Base-by-base conservation (phyloP, 2,329 filamentous ascomycete genomes). In the Scolecobasidium constrictum region DNA sequence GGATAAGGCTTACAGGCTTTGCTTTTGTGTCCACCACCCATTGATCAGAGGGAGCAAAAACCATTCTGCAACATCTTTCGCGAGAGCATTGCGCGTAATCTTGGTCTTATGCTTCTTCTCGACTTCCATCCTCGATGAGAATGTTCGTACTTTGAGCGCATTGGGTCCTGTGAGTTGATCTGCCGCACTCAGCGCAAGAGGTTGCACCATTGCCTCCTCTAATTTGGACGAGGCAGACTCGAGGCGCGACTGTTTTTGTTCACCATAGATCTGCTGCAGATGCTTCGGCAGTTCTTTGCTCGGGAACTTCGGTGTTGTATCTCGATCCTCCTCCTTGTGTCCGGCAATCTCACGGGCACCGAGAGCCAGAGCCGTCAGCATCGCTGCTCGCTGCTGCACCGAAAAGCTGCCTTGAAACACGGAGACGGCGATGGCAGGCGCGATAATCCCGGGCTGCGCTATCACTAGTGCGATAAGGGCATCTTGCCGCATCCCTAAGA, bases 331-430 rank as follows among this genome's bases (percentile, higher is more conserved):
- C 15, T 72, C 66, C 39, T 69, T 62, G 49, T 84, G 77, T 0
- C 92, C 88, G 2, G 86, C 86, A 7, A 98, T 63, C 60, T 96
- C 88, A 46, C 90, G 76, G 2, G 85, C 85, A 21, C 83, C 77
- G 0, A 98, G 66, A 0, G 88, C 90, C 3, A 98, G 66, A 0
- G 85, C 80, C 16, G 86, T 81, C 41, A 98, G 78, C 28, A 96
- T 72, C 0, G 83, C 77, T 5, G 83, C 84, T 31, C 92, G 75
- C 58, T 96, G 90, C 0, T 81, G 76, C 28, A 96, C 67, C 0
- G 88, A 94, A 60, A 92, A 88, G 56, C 98, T 92, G 13, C 88
- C 88, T 34, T 86, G 81, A 57, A 95, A 96, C 57, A 92, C 93
- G 0, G 83, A 82, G 44, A 80, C 78, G 3, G 83, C 78, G 46